phyloP scores from a whole-genome alignment of 306 rosid genomes.

The Geum urbanum region DNA sequence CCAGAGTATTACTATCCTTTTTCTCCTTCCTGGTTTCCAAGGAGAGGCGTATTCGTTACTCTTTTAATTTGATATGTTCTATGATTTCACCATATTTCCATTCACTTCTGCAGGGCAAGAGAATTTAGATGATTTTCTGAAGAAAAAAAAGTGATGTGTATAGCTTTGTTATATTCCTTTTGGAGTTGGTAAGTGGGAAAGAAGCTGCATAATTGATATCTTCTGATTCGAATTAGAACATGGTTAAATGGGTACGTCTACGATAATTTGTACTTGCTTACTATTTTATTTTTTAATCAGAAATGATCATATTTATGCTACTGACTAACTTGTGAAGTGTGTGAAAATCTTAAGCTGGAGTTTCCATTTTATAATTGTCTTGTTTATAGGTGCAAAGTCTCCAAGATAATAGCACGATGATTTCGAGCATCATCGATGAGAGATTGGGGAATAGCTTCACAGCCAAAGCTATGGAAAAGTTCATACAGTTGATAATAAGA shows the following conservation, averaged over 20 bases:
- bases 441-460: constrained; percentile 72
- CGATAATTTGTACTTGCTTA: constrained; percentile 7
- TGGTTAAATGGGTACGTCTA: constrained; percentile 69
- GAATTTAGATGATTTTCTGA: constrained; percentile 86
- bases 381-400: constrained; percentile 46
- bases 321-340: neutral
- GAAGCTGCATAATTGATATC: constrained; percentile 55
- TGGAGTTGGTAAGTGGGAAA: constrained; percentile 73
- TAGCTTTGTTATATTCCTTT: constrained; percentile 79
- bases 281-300: neutral
- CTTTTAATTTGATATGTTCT: neutral
- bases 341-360: neutral
- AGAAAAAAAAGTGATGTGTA: constrained; percentile 63
- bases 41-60: neutral
- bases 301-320: neutral
- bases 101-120: constrained; percentile 57
- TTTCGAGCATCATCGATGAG: constrained; percentile 45
- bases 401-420: constrained; percentile 26
- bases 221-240: constrained; percentile 42
- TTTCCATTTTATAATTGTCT: constrained; percentile 1
- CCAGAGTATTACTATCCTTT: constrained; percentile 56
- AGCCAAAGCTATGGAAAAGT: constrained; percentile 62
- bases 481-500: constrained; percentile 47
- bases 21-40: neutral
- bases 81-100: constrained; percentile 10